A percentile compares a stretch with the other conserved stretches of the same genome.
phyloP scores from a whole-genome alignment of 176 grass and related monocot species.

The Calamus simplicifolius region DNA sequence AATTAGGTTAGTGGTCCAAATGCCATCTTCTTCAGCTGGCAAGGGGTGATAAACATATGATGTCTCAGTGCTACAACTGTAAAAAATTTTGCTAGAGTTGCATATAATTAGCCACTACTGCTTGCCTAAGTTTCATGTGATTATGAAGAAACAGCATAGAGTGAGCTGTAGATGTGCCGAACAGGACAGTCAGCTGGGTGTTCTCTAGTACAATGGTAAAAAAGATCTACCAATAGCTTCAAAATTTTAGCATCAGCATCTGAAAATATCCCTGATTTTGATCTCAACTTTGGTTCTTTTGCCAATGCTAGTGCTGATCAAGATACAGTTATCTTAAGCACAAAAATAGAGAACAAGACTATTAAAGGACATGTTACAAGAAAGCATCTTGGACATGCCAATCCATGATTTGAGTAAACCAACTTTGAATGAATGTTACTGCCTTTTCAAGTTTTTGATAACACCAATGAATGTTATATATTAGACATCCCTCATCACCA shows the following conservation, averaged over 20 bases:
- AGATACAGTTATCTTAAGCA: conserved; percentile 9
- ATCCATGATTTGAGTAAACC: too few species aligned
- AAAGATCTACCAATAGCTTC: conserved; percentile 67
- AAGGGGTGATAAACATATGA: too few species aligned
- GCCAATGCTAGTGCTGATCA: conserved; percentile 33
- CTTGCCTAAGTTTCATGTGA: background rate
- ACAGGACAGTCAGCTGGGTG: conserved; percentile 52
- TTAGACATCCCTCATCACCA: too few species aligned
- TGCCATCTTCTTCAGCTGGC: too few species aligned
- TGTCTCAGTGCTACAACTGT: too few species aligned
- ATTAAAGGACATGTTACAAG: too few species aligned
- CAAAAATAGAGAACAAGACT: too few species aligned
- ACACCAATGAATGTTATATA: too few species aligned
- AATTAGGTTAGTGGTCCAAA: too few species aligned
- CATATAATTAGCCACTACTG: background rate
- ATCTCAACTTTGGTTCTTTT: conserved; percentile 38
- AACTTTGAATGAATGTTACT: too few species aligned
- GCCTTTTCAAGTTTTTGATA: too few species aligned
- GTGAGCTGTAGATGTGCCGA: conserved; percentile 49
- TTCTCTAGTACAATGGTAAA: conserved; percentile 78
- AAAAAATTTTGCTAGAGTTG: conserved; percentile 7
- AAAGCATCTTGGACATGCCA: too few species aligned
- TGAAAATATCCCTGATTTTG: conserved; percentile 49
- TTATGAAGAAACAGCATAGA: conserved; percentile 33
- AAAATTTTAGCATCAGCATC: conserved; percentile 69